Percentiles rank a stretch among this genome's conserved stretches.
phyloP scores from a whole-genome alignment of 805 yeast genomes.

The Saccharomycopsis sp. region DNA sequence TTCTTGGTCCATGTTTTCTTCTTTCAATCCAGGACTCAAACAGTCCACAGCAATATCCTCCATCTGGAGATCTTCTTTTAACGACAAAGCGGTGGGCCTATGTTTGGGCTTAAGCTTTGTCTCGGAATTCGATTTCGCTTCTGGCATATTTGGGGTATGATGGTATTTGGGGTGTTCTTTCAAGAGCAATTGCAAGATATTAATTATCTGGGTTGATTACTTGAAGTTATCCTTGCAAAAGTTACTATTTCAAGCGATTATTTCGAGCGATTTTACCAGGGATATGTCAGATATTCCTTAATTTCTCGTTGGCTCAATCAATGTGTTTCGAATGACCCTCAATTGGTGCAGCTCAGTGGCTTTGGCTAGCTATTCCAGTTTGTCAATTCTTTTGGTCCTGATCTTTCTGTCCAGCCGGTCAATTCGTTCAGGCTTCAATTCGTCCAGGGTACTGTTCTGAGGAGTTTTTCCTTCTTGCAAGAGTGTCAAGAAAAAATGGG shows the following conservation, averaged over 20 bases:
- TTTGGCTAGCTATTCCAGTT: too few relatives aligned
- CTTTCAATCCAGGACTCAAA: conserved; percentile 19
- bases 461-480: background rate
- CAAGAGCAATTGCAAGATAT: background rate
- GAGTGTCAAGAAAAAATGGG: background rate
- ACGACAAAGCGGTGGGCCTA: conserved; percentile 19
- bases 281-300: too few relatives aligned
- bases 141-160: background rate
- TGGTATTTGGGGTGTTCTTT: background rate
- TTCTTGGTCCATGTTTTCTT: conserved; percentile 9
- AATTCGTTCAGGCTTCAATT: background rate
- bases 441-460: background rate
- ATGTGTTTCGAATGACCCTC: too few relatives aligned
- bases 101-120: conserved; percentile 15
- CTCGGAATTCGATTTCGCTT: background rate
- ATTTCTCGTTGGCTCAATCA: too few relatives aligned
- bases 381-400: too few relatives aligned
- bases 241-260: background rate
- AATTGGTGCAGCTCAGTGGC: too few relatives aligned
- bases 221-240: background rate
- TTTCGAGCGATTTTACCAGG: background rate
- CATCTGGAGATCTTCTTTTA: conserved; percentile 14
- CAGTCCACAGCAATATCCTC: conserved; percentile 19
- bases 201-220: background rate
- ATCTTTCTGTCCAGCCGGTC: too few relatives aligned